Evolutionary conservation across 129 eudicot genomes (phyloP).

Genomic region (Gnaphalium uliginosum): DNA sequence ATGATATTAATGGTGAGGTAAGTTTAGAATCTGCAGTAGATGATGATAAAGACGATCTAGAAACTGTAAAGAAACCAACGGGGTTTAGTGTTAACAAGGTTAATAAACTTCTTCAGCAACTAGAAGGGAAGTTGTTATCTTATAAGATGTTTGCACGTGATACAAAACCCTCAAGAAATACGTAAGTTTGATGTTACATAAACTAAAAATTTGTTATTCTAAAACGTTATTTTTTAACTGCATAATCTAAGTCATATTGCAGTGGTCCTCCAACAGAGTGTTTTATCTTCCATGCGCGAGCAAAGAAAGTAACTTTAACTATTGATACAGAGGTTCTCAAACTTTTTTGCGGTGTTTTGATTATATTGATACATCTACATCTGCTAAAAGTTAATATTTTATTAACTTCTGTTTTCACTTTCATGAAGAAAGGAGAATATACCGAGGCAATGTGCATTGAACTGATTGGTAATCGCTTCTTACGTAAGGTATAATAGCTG

Average conservation of each 20-base stretch:
- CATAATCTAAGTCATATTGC: constrained; percentile 29
- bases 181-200: constrained; percentile 48
- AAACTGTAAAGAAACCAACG: constrained; percentile 50
- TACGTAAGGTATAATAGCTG: constrained; percentile 68
- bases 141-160: constrained; percentile 97
- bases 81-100: constrained; percentile 64
- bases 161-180: constrained; percentile 87
- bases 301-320: constrained; percentile 61
- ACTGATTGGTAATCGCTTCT: constrained; percentile 89
- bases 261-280: constrained; percentile 99
- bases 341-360: neutral
- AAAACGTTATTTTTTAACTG: neutral
- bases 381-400: neutral
- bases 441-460: constrained; percentile 80
- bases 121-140: constrained; percentile 85
- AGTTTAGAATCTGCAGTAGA: constrained; percentile 21
- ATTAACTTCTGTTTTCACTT: constrained; percentile 7
- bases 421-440: constrained; percentile 49
- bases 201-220: neutral
- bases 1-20: constrained; percentile 25
- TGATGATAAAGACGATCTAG: constrained; percentile 33
- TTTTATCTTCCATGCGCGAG: constrained; percentile 89
- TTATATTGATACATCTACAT: neutral
- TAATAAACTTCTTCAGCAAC: constrained; percentile 59
- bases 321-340: constrained; percentile 45